phyloP scores from a whole-genome alignment of 192 early-diverging fungal genomes.

The Coemansia sp. region DNA sequence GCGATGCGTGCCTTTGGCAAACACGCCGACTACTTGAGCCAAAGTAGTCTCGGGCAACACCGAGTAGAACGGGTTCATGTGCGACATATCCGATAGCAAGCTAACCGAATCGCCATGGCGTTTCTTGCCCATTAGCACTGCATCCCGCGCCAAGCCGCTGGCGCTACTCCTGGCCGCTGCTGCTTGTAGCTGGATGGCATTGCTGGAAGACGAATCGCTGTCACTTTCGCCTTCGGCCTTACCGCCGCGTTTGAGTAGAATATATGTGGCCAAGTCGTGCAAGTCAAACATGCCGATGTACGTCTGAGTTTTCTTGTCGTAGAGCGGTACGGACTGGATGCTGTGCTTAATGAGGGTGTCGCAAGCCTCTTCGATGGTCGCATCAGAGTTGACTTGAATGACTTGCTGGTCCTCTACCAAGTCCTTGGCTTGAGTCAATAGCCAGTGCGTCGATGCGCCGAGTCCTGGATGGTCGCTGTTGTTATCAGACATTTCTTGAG shows the following conservation, averaged over 20 bases:
- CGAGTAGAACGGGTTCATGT: slow-evolving; percentile 83
- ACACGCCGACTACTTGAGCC: slow-evolving; percentile 69
- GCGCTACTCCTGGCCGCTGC: not conserved
- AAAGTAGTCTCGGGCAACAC: slow-evolving; percentile 77
- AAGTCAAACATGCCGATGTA: slow-evolving; percentile 91
- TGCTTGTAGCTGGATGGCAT: slow-evolving; percentile 4
- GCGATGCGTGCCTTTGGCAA: slow-evolving; percentile 78
- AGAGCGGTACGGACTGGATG: slow-evolving; percentile 83
- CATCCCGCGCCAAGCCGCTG: not conserved
- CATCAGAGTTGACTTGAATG: slow-evolving; percentile 63
- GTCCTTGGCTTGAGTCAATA: slow-evolving; percentile 60
- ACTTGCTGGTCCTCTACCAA: slow-evolving; percentile 67
- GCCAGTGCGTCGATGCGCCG: slow-evolving; percentile 63
- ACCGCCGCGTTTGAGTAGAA: slow-evolving; percentile 57
- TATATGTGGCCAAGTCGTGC: slow-evolving; percentile 78
- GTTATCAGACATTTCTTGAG: not conserved
- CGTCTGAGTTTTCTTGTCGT: slow-evolving; percentile 58
- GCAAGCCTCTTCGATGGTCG: slow-evolving; percentile 73
- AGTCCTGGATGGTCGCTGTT: slow-evolving; percentile 28
- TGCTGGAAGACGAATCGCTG: not conserved
- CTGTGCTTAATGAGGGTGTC: slow-evolving; percentile 71
- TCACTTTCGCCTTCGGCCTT: not conserved
- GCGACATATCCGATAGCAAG: slow-evolving; percentile 66
- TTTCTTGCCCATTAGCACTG: not conserved
- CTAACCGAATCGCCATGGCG: slow-evolving; percentile 7